Evolutionary conservation across 2,329 filamentous ascomycete species (phyloP).

Genomic region (Verticillium zaregamsianum): DNA sequence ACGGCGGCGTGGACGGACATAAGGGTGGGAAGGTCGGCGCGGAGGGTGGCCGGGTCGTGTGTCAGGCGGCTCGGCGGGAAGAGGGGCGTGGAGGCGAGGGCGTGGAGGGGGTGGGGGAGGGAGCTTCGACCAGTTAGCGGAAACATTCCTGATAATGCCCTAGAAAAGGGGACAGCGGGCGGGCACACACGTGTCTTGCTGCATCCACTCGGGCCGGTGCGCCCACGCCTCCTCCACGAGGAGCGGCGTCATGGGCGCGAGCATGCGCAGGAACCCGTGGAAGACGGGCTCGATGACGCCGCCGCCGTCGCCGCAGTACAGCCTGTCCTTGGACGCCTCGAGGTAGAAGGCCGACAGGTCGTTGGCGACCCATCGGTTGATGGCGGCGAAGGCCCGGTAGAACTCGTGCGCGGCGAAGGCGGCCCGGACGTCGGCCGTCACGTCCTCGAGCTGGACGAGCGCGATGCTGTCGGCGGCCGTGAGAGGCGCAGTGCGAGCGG

Average conservation of each 20-base stretch:
- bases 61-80: slow-evolving; percentile 34
- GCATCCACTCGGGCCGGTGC: slow-evolving; percentile 64
- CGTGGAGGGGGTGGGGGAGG: slow-evolving; percentile 34
- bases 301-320: slow-evolving; percentile 76
- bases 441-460: slow-evolving; percentile 65
- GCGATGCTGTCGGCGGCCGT: slow-evolving; percentile 70
- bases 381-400: slow-evolving; percentile 65
- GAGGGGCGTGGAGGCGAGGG: slow-evolving; percentile 42
- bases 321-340: slow-evolving; percentile 83
- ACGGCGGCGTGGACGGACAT: slow-evolving; percentile 59
- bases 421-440: slow-evolving; percentile 59
- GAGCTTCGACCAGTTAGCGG: slow-evolving; percentile 18
- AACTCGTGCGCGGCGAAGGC: slow-evolving; percentile 75
- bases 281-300: slow-evolving; percentile 66
- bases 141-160: not conserved
- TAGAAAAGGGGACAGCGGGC: too few species aligned
- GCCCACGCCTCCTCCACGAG: slow-evolving; percentile 88
- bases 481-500: slow-evolving; percentile 44
- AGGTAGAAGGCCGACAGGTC: slow-evolving; percentile 93
- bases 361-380: slow-evolving; percentile 77
- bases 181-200: slow-evolving; percentile 36
- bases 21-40: slow-evolving; percentile 41
- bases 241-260: slow-evolving; percentile 76
- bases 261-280: slow-evolving; percentile 68
- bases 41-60: slow-evolving; percentile 32